phyloP scores from a whole-genome alignment of 768 basidiomycete species.

The Auriscalpium microsporum region DNA sequence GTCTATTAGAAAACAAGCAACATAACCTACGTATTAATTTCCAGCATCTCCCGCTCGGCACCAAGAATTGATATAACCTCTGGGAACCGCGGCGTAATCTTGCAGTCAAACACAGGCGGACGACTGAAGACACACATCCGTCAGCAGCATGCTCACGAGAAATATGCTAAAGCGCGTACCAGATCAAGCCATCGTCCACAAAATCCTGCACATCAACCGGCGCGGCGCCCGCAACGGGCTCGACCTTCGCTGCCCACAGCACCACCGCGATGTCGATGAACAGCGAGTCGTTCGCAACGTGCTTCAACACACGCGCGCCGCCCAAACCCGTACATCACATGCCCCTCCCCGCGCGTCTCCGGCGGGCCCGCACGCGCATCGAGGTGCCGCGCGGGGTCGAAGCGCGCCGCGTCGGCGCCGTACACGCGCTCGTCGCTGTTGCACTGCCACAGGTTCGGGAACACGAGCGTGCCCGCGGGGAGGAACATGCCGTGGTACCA shows the following conservation, averaged over 20 bases:
- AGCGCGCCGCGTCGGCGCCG: slow-evolving; percentile 17
- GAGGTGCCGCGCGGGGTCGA: slow-evolving; percentile 21
- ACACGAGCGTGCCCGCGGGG: slow-evolving; percentile 28
- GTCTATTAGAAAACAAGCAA: no score
- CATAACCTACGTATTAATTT: no score
- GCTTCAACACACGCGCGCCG: slow-evolving; percentile 25
- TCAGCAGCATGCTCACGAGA: no score
- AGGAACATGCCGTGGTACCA: slow-evolving; percentile 24
- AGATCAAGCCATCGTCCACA: slow-evolving; percentile 12
- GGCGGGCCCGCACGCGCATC: slow-evolving; percentile 16
- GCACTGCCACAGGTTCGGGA: slow-evolving; percentile 23
- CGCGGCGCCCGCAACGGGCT: slow-evolving; percentile 6
- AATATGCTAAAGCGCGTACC: slow-evolving; percentile 4
- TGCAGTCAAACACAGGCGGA: no score
- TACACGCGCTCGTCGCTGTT: slow-evolving; percentile 21
- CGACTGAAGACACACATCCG: no score
- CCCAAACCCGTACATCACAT: slow-evolving; percentile 24
- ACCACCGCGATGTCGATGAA: slow-evolving; percentile 27
- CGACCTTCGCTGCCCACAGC: slow-evolving; percentile 20
- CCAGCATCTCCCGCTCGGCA: no score
- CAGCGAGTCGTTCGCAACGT: slow-evolving; percentile 26
- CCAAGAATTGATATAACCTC: no score
- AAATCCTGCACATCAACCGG: slow-evolving; percentile 7
- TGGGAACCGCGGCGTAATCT: no score
- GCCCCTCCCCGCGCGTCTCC: slow-evolving; percentile 24